Conservation (phyloP, 2,329 filamentous ascomycete species). For the Apiospora saccharicola region DNA sequence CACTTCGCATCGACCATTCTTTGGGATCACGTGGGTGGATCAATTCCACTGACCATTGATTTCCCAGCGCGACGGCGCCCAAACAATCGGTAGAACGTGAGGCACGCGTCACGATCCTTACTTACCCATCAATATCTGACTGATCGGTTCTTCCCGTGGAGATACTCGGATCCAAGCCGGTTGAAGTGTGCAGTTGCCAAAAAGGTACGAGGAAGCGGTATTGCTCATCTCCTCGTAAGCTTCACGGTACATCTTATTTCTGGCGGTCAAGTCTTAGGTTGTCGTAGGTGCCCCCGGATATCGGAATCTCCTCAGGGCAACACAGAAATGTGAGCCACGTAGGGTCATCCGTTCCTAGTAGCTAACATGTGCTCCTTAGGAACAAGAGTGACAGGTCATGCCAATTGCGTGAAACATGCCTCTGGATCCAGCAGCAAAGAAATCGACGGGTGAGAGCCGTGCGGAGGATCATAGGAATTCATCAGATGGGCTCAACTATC, state of each 20-base stretch:
- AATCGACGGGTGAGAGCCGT: slow-evolving; percentile 6
- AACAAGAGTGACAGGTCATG: background rate
- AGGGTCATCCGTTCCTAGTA: background rate
- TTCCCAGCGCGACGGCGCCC: slow-evolving; percentile 9
- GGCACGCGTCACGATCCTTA: background rate
- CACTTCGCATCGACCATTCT: background rate
- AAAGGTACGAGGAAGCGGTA: background rate
- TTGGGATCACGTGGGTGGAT: slow-evolving; percentile 3
- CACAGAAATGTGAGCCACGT: background rate
- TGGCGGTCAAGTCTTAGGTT: background rate
- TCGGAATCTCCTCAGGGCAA: background rate
- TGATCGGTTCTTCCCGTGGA: background rate
- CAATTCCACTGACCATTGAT: slow-evolving; percentile 2
- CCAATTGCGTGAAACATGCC: slow-evolving; percentile 2
- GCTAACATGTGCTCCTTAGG: background rate
- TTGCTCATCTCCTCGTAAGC: background rate
- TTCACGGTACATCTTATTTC: background rate
- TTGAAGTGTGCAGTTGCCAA: background rate
- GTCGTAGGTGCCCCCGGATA: background rate
- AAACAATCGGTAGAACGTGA: background rate
- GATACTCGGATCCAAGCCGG: background rate
- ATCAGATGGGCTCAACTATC: slow-evolving; percentile 8
- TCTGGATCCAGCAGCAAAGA: slow-evolving; percentile 18
- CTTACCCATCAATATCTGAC: background rate
- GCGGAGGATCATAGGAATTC: background rate